Conservation (phyloP, 495 filamentous ascomycete species). For the Aspergillus bertholletiae region DNA sequence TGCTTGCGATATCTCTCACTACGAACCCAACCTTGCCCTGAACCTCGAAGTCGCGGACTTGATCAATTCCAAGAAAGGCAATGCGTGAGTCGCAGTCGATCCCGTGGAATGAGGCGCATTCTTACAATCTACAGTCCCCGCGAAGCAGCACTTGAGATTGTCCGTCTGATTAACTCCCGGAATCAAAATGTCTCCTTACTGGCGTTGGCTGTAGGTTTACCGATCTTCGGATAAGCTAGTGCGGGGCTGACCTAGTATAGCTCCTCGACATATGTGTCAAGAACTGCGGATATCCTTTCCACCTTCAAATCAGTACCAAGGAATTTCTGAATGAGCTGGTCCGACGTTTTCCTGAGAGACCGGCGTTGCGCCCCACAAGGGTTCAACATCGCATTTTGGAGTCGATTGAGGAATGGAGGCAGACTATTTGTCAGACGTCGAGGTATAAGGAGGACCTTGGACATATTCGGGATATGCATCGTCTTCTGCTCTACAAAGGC, state of each 20-base stretch:
- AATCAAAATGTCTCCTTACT: constrained; percentile 92
- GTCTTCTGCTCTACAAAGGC: constrained; percentile 91
- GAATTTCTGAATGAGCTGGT: constrained; percentile 99
- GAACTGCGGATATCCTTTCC: constrained; percentile 99
- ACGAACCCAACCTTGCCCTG: constrained; percentile 93
- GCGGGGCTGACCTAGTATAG: constrained; percentile 37
- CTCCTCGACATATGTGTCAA: constrained; percentile 98
- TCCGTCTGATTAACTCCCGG: constrained; percentile 90
- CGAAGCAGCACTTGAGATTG: constrained; percentile 92
- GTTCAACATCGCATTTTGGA: constrained; percentile 92
- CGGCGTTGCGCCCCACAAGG: constrained; percentile 76
- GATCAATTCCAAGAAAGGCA: constrained; percentile 97
- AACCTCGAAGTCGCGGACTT: constrained; percentile 96
- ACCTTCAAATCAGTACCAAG: constrained; percentile 97
- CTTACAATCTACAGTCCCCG: constrained; percentile 59
- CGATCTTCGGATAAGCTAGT: not conserved
- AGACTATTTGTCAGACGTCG: constrained; percentile 96
- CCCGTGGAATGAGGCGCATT: constrained; percentile 5
- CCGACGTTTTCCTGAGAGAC: constrained; percentile 89
- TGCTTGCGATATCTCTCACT: constrained; percentile 93
- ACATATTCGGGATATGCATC: constrained; percentile 97
- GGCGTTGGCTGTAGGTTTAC: constrained; percentile 61
- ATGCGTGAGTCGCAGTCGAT: constrained; percentile 55
- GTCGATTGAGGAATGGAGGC: constrained; percentile 96
- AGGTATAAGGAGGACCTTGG: constrained; percentile 96